These are phyloP conservation scores for Russula ochroleuca DNA, from an alignment of 768 basidiomycete species.

Conservation along the genomic window DNA sequence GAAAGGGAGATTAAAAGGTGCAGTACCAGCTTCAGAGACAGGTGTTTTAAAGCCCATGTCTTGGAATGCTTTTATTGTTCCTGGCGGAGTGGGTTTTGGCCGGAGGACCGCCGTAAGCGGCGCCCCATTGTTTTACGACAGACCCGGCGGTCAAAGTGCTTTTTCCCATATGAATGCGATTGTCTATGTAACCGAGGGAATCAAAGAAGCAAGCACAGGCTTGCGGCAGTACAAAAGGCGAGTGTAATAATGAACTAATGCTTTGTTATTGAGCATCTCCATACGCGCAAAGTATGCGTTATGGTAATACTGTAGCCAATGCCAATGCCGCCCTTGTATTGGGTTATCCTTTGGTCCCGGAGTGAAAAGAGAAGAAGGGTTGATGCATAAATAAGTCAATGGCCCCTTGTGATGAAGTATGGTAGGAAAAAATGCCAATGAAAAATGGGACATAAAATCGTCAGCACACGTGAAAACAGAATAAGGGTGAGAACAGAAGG, in stretches of 20 bases:
- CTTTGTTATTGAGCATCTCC: neutral
- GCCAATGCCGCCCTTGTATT: constrained; percentile 10
- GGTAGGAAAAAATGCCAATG: neutral
- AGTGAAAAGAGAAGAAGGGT: neutral
- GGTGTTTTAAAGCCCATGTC: neutral
- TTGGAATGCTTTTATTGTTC: neutral
- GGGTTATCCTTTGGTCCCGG: neutral
- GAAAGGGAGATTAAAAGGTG: neutral
- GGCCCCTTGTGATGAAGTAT: neutral
- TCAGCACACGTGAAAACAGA: constrained; percentile 4
- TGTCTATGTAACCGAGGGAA: neutral
- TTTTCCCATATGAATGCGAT: neutral
- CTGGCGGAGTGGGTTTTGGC: neutral
- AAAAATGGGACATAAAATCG: neutral
- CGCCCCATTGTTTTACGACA: constrained; percentile 1
- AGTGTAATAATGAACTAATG: neutral
- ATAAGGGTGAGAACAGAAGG: neutral
- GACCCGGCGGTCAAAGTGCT: neutral
- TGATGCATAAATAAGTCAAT: constrained; percentile 2
- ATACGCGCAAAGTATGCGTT: neutral
- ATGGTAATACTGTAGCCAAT: neutral
- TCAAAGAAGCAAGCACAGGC: constrained; percentile 8
- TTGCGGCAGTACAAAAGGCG: neutral
- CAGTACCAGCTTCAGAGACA: neutral
- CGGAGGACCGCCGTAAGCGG: constrained; percentile 1